A percentile compares a stretch with the other conserved stretches of the same genome.
phyloP scores from a whole-genome alignment of 1,139 yeast species.

The Nematodospora anomalae region DNA sequence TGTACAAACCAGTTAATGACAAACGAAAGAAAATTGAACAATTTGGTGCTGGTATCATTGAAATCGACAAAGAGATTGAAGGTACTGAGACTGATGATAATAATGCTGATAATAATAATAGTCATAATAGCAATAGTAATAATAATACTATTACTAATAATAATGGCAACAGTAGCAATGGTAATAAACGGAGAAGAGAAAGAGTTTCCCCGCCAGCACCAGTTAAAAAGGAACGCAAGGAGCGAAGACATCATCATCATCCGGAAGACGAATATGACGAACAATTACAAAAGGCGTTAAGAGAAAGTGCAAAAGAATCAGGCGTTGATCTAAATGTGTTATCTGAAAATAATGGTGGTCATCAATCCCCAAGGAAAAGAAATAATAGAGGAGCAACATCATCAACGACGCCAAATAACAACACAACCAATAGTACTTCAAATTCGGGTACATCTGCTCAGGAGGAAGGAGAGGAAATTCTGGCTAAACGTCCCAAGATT shows the following conservation, averaged over 20 bases:
- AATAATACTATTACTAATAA: too few relatives aligned
- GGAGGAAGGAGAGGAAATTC: not conserved
- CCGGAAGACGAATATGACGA: slow-evolving; percentile 62
- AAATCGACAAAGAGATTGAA: slow-evolving; percentile 7
- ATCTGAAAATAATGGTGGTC: slow-evolving; percentile 3
- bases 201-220: slow-evolving; percentile 32
- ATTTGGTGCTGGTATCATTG: slow-evolving; percentile 3
- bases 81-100: not conserved
- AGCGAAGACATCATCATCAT: slow-evolving; percentile 53
- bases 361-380: slow-evolving; percentile 5
- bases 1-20: slow-evolving; percentile 50
- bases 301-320: slow-evolving; percentile 62
- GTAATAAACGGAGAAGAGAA: not conserved
- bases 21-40: slow-evolving; percentile 48
- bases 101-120: not conserved
- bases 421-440: not conserved
- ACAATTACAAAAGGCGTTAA: slow-evolving; percentile 65
- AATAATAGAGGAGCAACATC: slow-evolving; percentile 2
- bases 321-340: slow-evolving; percentile 13
- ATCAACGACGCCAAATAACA: not conserved
- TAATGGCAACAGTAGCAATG: not conserved
- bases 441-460: not conserved
- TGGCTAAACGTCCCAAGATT: slow-evolving; percentile 6
- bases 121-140: not conserved
- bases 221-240: slow-evolving; percentile 75